Conservation (phyloP, 2,329 filamentous ascomycete species). For the Trichoderma simmonsii region DNA sequence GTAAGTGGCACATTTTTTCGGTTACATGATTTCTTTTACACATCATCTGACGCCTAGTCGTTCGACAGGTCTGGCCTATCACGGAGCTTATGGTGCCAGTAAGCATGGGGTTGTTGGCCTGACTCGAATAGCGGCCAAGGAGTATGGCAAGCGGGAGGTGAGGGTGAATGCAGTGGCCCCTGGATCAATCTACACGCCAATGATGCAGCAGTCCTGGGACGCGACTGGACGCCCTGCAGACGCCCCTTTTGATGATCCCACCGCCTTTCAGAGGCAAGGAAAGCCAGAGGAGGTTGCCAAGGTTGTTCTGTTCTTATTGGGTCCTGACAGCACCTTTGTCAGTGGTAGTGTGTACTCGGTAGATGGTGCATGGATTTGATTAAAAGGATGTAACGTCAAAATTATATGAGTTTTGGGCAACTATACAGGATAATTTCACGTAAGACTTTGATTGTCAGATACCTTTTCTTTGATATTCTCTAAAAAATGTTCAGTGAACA, state of each 20-base stretch:
- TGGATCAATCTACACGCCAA: constrained; percentile 48
- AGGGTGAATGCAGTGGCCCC: constrained; percentile 47
- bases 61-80: constrained; percentile 23
- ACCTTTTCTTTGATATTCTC: not conserved
- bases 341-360: constrained; percentile 43
- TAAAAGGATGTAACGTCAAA: not conserved
- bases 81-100: constrained; percentile 39
- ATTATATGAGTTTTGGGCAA: not conserved
- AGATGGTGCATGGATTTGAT: constrained; percentile 42
- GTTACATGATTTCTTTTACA: not conserved
- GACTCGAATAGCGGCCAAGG: constrained; percentile 37
- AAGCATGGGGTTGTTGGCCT: constrained; percentile 39
- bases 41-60: not conserved
- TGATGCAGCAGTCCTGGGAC: constrained; percentile 46
- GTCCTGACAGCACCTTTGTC: constrained; percentile 35
- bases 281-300: constrained; percentile 38
- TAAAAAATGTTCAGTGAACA: not conserved
- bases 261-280: constrained; percentile 43
- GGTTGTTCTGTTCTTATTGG: constrained; percentile 36
- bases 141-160: constrained; percentile 43
- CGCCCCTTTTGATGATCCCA: constrained; percentile 41
- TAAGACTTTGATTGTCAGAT: not conserved
- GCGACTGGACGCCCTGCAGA: constrained; percentile 32
- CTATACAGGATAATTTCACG: not conserved
- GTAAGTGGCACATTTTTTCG: constrained; percentile 27